Evolutionary conservation across 305 asterid species (phyloP).

Genomic region (Petunia hybrid): DNA sequence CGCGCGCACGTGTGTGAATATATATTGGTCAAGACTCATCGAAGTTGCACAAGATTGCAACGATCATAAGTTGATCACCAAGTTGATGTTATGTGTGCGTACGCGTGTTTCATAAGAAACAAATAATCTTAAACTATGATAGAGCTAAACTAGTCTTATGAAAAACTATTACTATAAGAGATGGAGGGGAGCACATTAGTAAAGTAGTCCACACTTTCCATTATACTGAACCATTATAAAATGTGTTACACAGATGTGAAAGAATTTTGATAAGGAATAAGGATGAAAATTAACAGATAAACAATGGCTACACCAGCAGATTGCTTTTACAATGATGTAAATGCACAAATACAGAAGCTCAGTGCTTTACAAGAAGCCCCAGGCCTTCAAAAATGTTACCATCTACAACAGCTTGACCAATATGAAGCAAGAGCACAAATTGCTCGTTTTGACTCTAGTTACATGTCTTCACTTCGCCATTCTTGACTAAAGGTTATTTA

Average conservation of each 20-base stretch:
- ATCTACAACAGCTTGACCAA: conserved; percentile 6
- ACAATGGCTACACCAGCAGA: not conserved
- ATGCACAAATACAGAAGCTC: conserved; percentile 18
- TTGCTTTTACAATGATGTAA: conserved; percentile 26
- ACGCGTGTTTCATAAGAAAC: too few relatives aligned
- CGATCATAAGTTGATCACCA: not conserved
- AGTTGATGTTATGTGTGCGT: too few relatives aligned
- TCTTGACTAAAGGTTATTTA: conserved; percentile 25
- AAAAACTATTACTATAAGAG: not conserved
- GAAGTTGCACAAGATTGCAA: not conserved
- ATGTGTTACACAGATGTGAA: not conserved
- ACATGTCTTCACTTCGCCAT: conserved; percentile 7
- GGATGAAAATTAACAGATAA: conserved; percentile 2
- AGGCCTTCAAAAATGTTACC: not conserved
- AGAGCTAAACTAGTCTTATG: not conserved
- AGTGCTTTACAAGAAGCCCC: not conserved
- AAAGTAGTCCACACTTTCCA: not conserved
- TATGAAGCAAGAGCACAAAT: not conserved
- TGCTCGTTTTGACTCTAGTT: not conserved
- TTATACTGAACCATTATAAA: not conserved
- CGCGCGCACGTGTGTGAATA: too few relatives aligned
- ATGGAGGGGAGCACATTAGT: not conserved
- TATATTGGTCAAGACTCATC: not conserved
- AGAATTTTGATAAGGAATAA: not conserved
- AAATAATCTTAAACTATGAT: too few relatives aligned